Percentiles rank a stretch among this genome's conserved stretches.
Conservation (phyloP, 2,329 filamentous ascomycete species). For the Hortaea werneckii region DNA sequence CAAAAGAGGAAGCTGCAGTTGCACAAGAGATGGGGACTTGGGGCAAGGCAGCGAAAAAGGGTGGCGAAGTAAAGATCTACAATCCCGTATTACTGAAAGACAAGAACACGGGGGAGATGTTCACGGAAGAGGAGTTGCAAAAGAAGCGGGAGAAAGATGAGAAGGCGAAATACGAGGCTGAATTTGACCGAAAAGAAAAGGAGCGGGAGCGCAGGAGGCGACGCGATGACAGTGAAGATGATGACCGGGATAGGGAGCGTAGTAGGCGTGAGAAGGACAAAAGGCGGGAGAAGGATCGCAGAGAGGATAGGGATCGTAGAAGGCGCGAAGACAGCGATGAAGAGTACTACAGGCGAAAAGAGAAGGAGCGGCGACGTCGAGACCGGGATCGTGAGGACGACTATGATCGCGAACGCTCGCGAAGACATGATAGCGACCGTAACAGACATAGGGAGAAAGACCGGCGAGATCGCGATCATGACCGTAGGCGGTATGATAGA, state of each 20-base stretch:
- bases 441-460: not conserved
- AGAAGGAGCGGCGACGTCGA: constrained; percentile 19
- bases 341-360: constrained; percentile 18
- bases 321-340: constrained; percentile 12
- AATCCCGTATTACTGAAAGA: constrained; percentile 53
- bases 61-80: constrained; percentile 46
- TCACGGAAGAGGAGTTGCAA: constrained; percentile 53
- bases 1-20: constrained; percentile 59
- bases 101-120: constrained; percentile 50
- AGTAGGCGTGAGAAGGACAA: constrained; percentile 7
- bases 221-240: constrained; percentile 7
- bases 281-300: constrained; percentile 9
- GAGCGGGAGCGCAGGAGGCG: constrained; percentile 24
- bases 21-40: constrained; percentile 67
- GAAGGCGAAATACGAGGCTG: constrained; percentile 35
- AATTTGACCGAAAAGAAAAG: constrained; percentile 31
- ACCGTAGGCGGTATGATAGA: not conserved
- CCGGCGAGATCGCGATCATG: not conserved
- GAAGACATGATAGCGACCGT: constrained; percentile 8
- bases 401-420: constrained; percentile 9
- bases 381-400: constrained; percentile 14
- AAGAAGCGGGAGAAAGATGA: constrained; percentile 34
- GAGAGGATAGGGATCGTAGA: constrained; percentile 12
- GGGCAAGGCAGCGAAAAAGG: constrained; percentile 54
- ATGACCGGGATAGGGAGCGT: constrained; percentile 7